Evolutionary conservation across 106 monocot genomes (phyloP).

Genomic region (Phalaenopsis equestris): DNA sequence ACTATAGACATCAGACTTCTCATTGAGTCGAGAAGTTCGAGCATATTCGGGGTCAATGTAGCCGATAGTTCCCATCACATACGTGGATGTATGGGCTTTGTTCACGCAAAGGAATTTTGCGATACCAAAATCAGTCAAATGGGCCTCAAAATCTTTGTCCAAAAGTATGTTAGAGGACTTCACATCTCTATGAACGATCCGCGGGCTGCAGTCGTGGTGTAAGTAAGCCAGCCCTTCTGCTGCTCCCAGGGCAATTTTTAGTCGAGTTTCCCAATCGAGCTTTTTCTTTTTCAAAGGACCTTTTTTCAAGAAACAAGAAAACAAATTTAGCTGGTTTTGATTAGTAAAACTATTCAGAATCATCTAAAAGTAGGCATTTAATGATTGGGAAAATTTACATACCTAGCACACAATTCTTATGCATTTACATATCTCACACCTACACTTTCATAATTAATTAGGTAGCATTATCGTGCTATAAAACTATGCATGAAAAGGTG

Average conservation of each 20-base stretch:
- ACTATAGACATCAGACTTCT: constrained; percentile 97
- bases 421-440: too few species aligned
- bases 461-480: too few species aligned
- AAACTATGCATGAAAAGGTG: too few species aligned
- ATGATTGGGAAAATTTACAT: background rate
- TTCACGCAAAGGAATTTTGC: constrained; percentile 76
- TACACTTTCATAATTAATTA: too few species aligned
- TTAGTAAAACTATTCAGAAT: background rate
- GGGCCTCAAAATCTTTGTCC: constrained; percentile 81
- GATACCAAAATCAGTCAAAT: constrained; percentile 94
- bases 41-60: constrained; percentile 98
- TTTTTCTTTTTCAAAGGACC: constrained; percentile 74
- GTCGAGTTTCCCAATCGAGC: constrained; percentile 68
- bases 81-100: constrained; percentile 88
- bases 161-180: constrained; percentile 94
- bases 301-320: constrained; percentile 9
- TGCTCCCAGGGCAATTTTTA: constrained; percentile 73
- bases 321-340: background rate
- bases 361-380: background rate
- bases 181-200: constrained; percentile 89
- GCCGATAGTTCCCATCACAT: constrained; percentile 94
- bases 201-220: constrained; percentile 90
- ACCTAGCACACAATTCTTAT: too few species aligned
- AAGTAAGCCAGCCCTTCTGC: constrained; percentile 89
- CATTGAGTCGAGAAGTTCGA: constrained; percentile 78